Evolutionary conservation across 164 flowering plant genomes (phyloP).

Genomic region (Chloranthus sessilifolius): DNA sequence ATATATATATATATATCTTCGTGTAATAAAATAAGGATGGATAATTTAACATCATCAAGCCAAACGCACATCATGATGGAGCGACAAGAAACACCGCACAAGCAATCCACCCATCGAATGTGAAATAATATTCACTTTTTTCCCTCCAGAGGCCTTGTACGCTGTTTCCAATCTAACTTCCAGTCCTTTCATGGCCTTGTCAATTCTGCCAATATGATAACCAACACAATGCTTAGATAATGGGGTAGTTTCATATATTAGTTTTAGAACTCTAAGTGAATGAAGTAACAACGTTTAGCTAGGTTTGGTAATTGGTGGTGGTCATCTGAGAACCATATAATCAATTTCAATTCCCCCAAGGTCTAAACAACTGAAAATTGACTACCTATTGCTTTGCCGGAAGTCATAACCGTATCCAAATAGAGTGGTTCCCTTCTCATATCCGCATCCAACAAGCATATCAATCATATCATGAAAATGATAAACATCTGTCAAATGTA

Average conservation of each 20-base stretch:
- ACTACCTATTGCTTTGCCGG: slow-evolving; percentile 91
- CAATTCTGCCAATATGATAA: slow-evolving; percentile 43
- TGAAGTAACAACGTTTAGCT: slow-evolving; percentile 1
- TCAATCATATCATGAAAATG: slow-evolving; percentile 90
- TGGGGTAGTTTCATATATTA: slow-evolving; percentile 7
- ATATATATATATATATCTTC: not conserved
- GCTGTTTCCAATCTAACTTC: slow-evolving; percentile 63
- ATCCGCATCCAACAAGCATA: slow-evolving; percentile 79
- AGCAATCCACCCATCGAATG: slow-evolving; percentile 98
- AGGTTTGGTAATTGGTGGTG: not conserved
- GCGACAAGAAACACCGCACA: slow-evolving; percentile 66
- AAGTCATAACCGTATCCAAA: slow-evolving; percentile 95
- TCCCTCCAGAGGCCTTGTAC: slow-evolving; percentile 76
- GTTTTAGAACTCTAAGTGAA: slow-evolving; percentile 7
- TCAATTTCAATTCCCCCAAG: slow-evolving; percentile 2
- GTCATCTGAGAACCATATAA: slow-evolving; percentile 6
- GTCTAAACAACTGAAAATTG: not conserved
- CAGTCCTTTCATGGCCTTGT: slow-evolving; percentile 58
- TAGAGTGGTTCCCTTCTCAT: slow-evolving; percentile 78
- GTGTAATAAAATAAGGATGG: not conserved
- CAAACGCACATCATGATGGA: slow-evolving; percentile 57
- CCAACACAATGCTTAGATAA: slow-evolving; percentile 13
- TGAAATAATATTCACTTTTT: slow-evolving; percentile 78
- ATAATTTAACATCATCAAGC: not conserved
- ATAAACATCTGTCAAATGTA: slow-evolving; percentile 59